phyloP scores from a whole-genome alignment of 2,329 filamentous ascomycete species.

The Aspergillus pseudoviridinutans region DNA sequence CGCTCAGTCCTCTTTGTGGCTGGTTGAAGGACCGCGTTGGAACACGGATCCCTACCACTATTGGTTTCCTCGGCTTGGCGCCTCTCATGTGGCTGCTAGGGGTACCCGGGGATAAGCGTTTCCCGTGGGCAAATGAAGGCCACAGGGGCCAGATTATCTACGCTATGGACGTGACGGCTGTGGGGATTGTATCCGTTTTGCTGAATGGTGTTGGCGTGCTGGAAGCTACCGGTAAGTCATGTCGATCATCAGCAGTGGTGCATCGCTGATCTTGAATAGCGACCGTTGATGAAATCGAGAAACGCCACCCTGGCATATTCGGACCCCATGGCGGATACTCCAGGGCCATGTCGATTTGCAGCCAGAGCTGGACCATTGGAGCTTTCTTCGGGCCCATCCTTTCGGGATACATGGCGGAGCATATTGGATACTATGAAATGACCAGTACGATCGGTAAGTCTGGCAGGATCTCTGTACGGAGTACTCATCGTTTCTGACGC shows the following conservation, averaged over 20 bases:
- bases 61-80: conserved; percentile 21
- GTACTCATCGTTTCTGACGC: neutral
- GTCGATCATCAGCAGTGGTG: neutral
- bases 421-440: conserved; percentile 21
- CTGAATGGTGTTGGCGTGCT: conserved; percentile 26
- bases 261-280: conserved; percentile 4
- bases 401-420: conserved; percentile 16
- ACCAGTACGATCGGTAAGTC: conserved; percentile 16
- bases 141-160: conserved; percentile 21
- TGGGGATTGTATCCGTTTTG: conserved; percentile 22
- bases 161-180: conserved; percentile 10
- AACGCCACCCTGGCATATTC: conserved; percentile 19
- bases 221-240: conserved; percentile 26
- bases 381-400: conserved; percentile 21
- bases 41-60: conserved; percentile 19
- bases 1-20: conserved; percentile 56
- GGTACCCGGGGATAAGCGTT: conserved; percentile 23
- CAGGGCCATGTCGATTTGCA: conserved; percentile 19
- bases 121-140: conserved; percentile 21
- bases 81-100: conserved; percentile 26
- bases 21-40: conserved; percentile 33
- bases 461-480: neutral
- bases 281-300: conserved; percentile 20
- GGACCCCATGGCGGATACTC: conserved; percentile 25
- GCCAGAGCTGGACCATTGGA: conserved; percentile 22